Evolutionary conservation across 352 stramenopile species (phyloP), one percentile per base, ranked within the genome.

Genomic region (Globisporangium polare): DNA sequence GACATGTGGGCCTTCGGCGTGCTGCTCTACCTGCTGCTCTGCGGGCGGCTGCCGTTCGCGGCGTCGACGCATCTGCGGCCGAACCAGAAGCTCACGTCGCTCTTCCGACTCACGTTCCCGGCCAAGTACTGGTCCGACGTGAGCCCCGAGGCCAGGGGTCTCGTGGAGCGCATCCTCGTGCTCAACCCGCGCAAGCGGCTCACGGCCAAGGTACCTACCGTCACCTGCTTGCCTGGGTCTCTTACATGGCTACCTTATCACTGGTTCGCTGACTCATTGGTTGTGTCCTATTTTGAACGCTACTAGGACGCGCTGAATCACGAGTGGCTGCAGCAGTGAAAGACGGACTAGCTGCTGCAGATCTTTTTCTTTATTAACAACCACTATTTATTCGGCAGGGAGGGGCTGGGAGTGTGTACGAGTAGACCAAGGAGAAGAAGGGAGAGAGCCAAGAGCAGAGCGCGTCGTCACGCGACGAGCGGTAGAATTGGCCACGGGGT

Each of bases 1-100:
- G 97, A 99, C 74, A 96, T 97, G 65, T 99, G 96, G 96, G 96
- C 96, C 6, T 90, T 99, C 13, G 97, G 97, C 13, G 85, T 99
- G 8, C 95, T 99, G 66, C 83, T 97, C 5, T 99, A 98, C 69
- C 80, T 99, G 43, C 79, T 99, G 47, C 80, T 99, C 18, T 98
- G 95, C 65, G 97, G 97, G 33, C 98, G 95, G 72, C 75, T 92
- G 5, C 83, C 83, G 22, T 92, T 92, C 59, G 67, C 77, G 29
- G 81, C 77, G 4, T 81, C 75, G 43, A 89, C 73, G 0, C 69
- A 87, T 29, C 58, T 92, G 33, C 78, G 73, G 53, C 75, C 77
- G 10, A 77, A 79, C 51, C 80, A 92, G 54, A 85, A 77, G 53
- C 72, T 92, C 42, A 70, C 78, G 63, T 73, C 71, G 46, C 58